Conservation (phyloP, 75 land plant genomes). For the Chamaecyparis obtusa region DNA sequence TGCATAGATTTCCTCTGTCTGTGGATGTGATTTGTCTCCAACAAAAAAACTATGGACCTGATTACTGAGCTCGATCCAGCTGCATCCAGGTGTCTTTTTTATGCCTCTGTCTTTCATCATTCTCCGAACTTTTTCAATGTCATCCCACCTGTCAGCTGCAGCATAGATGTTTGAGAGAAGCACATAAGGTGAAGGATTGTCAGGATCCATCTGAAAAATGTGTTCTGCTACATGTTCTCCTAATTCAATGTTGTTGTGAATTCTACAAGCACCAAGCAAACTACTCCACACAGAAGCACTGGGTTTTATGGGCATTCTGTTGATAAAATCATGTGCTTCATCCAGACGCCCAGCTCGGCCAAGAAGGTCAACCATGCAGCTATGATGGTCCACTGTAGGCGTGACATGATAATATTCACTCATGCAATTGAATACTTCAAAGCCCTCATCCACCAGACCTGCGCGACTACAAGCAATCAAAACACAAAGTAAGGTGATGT, state of each 20-base stretch:
- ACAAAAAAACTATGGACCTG: constrained; percentile 11
- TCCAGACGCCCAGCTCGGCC: constrained; percentile 14
- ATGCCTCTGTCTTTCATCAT: constrained; percentile 11
- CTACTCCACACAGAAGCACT: not conserved
- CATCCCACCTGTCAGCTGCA: constrained; percentile 20
- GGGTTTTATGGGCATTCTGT: constrained; percentile 11
- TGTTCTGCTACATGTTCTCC: constrained; percentile 13
- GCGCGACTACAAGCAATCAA: constrained; percentile 9
- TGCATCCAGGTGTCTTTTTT: constrained; percentile 17
- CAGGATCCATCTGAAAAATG: constrained; percentile 18
- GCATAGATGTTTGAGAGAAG: constrained; percentile 19
- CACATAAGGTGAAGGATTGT: constrained; percentile 18
- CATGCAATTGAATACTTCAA: constrained; percentile 9
- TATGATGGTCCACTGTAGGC: constrained; percentile 10
- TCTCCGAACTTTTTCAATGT: constrained; percentile 11
- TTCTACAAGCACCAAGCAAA: constrained; percentile 14
- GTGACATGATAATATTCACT: constrained; percentile 5
- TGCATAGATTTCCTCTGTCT: constrained; percentile 10
- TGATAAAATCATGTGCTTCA: constrained; percentile 12
- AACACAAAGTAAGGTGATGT: constrained; percentile 24
- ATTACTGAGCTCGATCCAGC: constrained; percentile 16
- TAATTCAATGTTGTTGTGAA: constrained; percentile 1
- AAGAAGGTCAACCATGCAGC: constrained; percentile 16
- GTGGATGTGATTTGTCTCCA: constrained; percentile 17
- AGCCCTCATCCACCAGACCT: constrained; percentile 8